phyloP scores from a whole-genome alignment of 805 yeast species.

The Ogataea siamensis region DNA sequence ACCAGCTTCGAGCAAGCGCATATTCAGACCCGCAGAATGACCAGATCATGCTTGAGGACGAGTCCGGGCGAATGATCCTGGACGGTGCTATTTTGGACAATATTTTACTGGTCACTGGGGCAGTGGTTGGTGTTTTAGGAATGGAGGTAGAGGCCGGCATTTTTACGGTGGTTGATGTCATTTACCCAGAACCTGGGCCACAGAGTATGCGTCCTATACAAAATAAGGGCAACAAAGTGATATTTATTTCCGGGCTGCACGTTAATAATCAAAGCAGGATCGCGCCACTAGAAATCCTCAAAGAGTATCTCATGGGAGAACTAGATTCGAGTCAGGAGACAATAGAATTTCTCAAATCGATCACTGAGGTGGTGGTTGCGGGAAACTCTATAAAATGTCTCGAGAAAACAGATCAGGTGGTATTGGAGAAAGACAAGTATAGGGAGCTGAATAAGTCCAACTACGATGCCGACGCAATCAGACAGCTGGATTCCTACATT shows the following conservation, averaged over 20 bases:
- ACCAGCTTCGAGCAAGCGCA: constrained; percentile 36
- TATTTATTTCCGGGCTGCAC: constrained; percentile 75
- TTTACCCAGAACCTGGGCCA: constrained; percentile 63
- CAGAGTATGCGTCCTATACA: constrained; percentile 41
- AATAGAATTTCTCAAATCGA: constrained; percentile 20
- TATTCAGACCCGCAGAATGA: constrained; percentile 58
- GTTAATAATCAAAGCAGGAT: constrained; percentile 44
- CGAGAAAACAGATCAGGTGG: constrained; percentile 25
- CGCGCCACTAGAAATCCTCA: constrained; percentile 53
- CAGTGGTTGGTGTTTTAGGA: constrained; percentile 83
- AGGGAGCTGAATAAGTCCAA: constrained; percentile 55
- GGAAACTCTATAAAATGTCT: constrained; percentile 55
- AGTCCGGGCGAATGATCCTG: constrained; percentile 79
- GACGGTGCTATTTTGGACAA: constrained; percentile 60
- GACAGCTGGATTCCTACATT: constrained; percentile 59
- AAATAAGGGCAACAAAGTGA: constrained; percentile 44
- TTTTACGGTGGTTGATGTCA: constrained; percentile 79
- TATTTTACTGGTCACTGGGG: constrained; percentile 78
- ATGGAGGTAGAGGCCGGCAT: constrained; percentile 80
- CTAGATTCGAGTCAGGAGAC: constrained; percentile 34
- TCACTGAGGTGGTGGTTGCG: constrained; percentile 59
- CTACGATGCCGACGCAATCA: constrained; percentile 47
- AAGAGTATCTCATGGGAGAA: constrained; percentile 72
- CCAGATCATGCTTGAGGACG: constrained; percentile 81
- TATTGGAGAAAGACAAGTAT: constrained; percentile 37